Evolutionary conservation across 192 early-diverging fungal genomes (phyloP), one percentile per base, ranked within the genome.

Genomic region (Rhizophagus sp.): DNA sequence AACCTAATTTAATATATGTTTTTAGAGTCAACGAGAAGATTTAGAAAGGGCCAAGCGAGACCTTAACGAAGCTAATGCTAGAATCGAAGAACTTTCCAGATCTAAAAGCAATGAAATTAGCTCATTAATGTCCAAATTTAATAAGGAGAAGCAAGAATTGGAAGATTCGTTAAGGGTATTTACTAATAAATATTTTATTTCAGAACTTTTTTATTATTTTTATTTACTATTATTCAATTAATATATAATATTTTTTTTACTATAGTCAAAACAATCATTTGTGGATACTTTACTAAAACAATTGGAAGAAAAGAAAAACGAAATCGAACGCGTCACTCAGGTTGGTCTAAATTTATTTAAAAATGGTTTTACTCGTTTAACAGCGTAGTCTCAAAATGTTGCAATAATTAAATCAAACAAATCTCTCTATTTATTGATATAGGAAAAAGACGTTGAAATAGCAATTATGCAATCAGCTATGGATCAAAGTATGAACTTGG

Each of bases 91-190:
- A 68, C 86, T 97, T 44, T 90, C 90, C n/a, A 84, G 89, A 65
- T 90, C 88, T 81, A 95, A 95, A 83, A 94, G 93, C 36, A 91
- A 90, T 19, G 97, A 99, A 85, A 90, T 96, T 33, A 91, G 94
- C 66, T 86, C 92, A 9, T 85, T 99, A 79, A 86, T 96, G 52
- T 89, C 88, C 62, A 90, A 92, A 79, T 96, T 96, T 85, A 96
- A 94, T 73, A 83, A 82, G 33, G 96, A 99, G 83, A 95, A 95
- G 85, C 88, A 86, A 63, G 94, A 96, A 65, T 81, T 98, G 49
- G 95, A 97, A 83, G 84, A 86, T 80, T 82, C 86, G 10, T 78
- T 83, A 24, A 91, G 86, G 82, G 83, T 84, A 85, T 76, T 66
- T 78, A 39, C 13, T 22, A 1, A 30, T 3, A 27, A 4, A 74